These are phyloP conservation scores for Schwanniomyces sp. DNA, from an alignment of 805 yeast genomes.

Conservation along the genomic window DNA sequence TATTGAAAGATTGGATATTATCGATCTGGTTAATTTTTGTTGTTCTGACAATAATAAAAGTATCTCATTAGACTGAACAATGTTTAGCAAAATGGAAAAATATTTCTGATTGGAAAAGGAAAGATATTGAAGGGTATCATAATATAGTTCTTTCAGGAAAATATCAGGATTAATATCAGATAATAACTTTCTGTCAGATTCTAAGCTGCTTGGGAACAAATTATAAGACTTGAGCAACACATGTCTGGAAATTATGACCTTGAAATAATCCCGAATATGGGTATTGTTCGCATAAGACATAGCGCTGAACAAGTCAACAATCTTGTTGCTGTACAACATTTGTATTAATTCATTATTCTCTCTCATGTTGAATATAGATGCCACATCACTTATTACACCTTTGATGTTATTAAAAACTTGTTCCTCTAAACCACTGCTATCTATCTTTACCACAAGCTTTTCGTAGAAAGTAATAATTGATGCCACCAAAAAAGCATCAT, in stretches of 20 bases:
- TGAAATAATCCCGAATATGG: conserved; percentile 4
- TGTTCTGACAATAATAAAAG: conserved; percentile 12
- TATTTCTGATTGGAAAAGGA: conserved; percentile 17
- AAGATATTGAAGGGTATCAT: conserved; percentile 10
- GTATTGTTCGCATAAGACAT: conserved; percentile 15
- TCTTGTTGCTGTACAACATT: conserved; percentile 13
- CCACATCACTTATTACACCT: conserved; percentile 7
- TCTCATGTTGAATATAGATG: conserved; percentile 5
- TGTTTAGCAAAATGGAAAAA: conserved; percentile 25
- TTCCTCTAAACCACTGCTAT: not conserved
- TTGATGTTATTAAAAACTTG: conserved; percentile 4
- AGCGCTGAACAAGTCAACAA: conserved; percentile 17
- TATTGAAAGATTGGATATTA: conserved; percentile 14
- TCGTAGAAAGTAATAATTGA: conserved; percentile 24
- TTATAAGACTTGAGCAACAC: conserved; percentile 20
- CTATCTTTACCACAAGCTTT: conserved; percentile 13
- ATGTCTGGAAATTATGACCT: conserved; percentile 6
- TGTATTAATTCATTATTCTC: conserved; percentile 9
- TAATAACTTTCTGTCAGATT: conserved; percentile 20
- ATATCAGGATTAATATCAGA: conserved; percentile 15
- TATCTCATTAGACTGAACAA: conserved; percentile 13
- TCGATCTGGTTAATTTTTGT: conserved; percentile 7
- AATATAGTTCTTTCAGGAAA: conserved; percentile 10
- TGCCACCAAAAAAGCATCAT: conserved; percentile 26
- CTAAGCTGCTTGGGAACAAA: conserved; percentile 11